Percentiles rank a stretch among this genome's conserved stretches.
phyloP scores from a whole-genome alignment of 2,329 filamentous ascomycete species.

The Hypoxylon sp. region DNA sequence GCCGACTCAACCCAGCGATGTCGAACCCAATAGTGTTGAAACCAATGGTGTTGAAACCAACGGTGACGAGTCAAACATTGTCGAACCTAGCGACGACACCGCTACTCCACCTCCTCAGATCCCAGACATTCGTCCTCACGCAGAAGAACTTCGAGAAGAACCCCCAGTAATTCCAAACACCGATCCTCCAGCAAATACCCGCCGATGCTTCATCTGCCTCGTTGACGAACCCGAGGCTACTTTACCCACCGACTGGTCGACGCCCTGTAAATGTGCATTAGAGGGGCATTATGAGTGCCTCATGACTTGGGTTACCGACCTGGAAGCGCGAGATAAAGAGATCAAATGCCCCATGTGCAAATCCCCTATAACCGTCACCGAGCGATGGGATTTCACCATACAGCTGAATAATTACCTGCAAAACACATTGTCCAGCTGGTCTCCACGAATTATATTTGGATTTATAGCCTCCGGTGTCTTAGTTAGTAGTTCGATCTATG shows the following conservation, averaged over 20 bases:
- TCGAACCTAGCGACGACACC: too few relatives aligned
- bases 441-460: slow-evolving; percentile 71
- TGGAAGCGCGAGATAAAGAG: slow-evolving; percentile 72
- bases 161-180: slow-evolving; percentile 12
- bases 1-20: too few relatives aligned
- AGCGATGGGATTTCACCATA: slow-evolving; percentile 78
- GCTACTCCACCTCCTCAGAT: slow-evolving; percentile 30
- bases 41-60: too few relatives aligned
- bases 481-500: slow-evolving; percentile 63
- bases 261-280: slow-evolving; percentile 88
- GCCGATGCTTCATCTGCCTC: slow-evolving; percentile 71
- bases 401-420: slow-evolving; percentile 69
- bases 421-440: slow-evolving; percentile 60
- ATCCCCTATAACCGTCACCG: slow-evolving; percentile 76
- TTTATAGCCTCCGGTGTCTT: slow-evolving; percentile 62
- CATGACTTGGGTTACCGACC: slow-evolving; percentile 91
- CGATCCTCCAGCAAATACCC: slow-evolving; percentile 40
- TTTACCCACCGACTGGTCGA: slow-evolving; percentile 72
- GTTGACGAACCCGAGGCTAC: slow-evolving; percentile 61
- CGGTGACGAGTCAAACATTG: too few relatives aligned
- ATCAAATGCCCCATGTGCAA: slow-evolving; percentile 93
- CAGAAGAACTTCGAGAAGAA: not conserved
- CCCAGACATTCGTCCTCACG: slow-evolving; percentile 20
- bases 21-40: too few relatives aligned
- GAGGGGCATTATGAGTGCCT: slow-evolving; percentile 85